Percentiles rank a stretch among this genome's conserved stretches.
phyloP scores from a whole-genome alignment of 768 basidiomycete species.

The Boletus tylopilopsis region DNA sequence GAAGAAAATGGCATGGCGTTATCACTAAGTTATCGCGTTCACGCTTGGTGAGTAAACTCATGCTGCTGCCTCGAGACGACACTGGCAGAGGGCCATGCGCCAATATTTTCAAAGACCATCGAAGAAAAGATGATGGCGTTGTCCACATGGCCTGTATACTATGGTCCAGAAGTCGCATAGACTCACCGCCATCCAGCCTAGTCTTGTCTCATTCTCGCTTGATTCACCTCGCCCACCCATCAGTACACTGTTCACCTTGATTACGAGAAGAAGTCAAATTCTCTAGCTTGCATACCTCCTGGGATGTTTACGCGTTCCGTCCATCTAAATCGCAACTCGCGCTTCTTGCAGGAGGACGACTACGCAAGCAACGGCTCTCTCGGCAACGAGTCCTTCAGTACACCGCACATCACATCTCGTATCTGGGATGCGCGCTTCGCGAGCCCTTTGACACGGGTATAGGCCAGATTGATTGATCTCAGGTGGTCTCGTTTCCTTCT shows the following conservation, averaged over 20 bases:
- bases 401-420: conserved; percentile 18
- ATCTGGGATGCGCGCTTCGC: conserved; percentile 49
- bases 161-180: too few species aligned
- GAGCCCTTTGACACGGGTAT: conserved; percentile 44
- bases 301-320: conserved; percentile 15
- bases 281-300: conserved; percentile 21
- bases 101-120: too few species aligned
- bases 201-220: conserved; percentile 25
- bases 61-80: too few species aligned
- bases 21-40: too few species aligned
- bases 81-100: too few species aligned
- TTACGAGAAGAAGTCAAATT: conserved; percentile 39
- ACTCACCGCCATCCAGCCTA: conserved; percentile 36
- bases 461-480: conserved; percentile 52
- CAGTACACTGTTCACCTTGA: conserved; percentile 31
- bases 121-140: too few species aligned
- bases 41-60: too few species aligned
- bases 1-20: too few species aligned
- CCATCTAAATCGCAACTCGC: conserved; percentile 18
- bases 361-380: conserved; percentile 9
- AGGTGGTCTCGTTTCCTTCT: conserved; percentile 37
- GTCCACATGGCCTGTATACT: conserved; percentile 29
- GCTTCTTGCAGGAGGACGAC: conserved; percentile 27
- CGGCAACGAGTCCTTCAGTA: conserved; percentile 4
- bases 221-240: conserved; percentile 24